These are phyloP conservation scores for Allomyces arbusculus DNA, from an alignment of 192 early-diverging fungal species.

Conservation along the genomic window DNA sequence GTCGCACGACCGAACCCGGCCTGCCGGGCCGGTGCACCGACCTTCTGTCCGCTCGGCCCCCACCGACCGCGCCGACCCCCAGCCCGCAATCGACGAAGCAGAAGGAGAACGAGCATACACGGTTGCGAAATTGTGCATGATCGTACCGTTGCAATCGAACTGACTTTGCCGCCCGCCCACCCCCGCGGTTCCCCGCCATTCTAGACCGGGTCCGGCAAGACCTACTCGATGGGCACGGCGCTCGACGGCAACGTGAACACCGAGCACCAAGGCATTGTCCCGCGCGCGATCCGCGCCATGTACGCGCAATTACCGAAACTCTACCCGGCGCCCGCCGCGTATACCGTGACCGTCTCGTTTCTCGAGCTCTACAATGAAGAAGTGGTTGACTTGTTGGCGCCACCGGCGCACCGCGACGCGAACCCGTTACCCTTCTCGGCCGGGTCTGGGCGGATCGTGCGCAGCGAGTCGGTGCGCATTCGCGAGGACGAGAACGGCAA, in stretches of 20 bases:
- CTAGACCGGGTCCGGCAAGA: conserved; percentile 30
- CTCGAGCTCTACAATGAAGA: conserved; percentile 96
- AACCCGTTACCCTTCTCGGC: too few species aligned
- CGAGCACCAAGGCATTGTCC: conserved; percentile 38
- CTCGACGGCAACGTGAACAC: conserved; percentile 11
- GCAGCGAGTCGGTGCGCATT: conserved; percentile 38
- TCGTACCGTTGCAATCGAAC: too few species aligned
- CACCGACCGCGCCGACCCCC: too few species aligned
- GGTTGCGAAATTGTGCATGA: too few species aligned
- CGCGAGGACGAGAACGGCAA: conserved; percentile 73
- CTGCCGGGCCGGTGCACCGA: too few species aligned
- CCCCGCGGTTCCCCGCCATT: too few species aligned
- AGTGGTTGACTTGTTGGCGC: conserved; percentile 67
- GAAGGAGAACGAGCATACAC: too few species aligned
- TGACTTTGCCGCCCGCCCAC: too few species aligned
- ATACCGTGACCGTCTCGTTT: conserved; percentile 57
- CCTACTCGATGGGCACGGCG: conserved; percentile 34
- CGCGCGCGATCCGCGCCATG: conserved; percentile 42
- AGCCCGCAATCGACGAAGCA: too few species aligned
- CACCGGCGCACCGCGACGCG: conserved; percentile 23
- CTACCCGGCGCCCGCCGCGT: conserved; percentile 4
- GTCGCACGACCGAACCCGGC: too few species aligned
- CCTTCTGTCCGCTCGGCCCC: too few species aligned
- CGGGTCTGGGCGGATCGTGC: conserved; percentile 1
- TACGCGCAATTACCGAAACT: conserved; percentile 10